Conservation (phyloP, 2,329 filamentous ascomycete species). For the Scedosporium aurantiacum region DNA sequence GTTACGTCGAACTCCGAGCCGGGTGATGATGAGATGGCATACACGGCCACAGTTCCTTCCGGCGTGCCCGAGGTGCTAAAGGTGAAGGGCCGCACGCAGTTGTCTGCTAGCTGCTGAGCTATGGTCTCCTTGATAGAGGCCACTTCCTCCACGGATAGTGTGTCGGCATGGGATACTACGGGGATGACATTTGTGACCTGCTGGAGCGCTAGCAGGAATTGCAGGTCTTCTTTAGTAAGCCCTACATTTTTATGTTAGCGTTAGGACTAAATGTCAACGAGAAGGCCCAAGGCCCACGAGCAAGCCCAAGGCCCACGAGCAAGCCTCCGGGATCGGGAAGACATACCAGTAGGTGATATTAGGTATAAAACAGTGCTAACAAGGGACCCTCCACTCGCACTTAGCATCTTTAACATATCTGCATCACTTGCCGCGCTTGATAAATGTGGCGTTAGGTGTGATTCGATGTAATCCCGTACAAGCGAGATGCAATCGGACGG, state of each 20-base stretch:
- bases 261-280: not conserved
- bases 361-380: constrained; percentile 83
- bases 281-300: constrained; percentile 29
- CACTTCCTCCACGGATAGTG: constrained; percentile 47
- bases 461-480: constrained; percentile 58
- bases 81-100: constrained; percentile 53
- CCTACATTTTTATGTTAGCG: not conserved
- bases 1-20: constrained; percentile 64
- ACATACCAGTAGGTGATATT: constrained; percentile 54
- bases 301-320: constrained; percentile 28
- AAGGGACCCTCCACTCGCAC: constrained; percentile 70
- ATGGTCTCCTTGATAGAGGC: constrained; percentile 49
- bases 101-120: constrained; percentile 40
- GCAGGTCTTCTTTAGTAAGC: constrained; percentile 40
- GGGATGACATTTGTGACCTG: constrained; percentile 76
- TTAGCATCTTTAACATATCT: constrained; percentile 67
- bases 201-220: constrained; percentile 59
- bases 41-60: constrained; percentile 32
- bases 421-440: constrained; percentile 13
- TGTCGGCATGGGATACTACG: constrained; percentile 67
- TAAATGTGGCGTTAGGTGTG: constrained; percentile 35
- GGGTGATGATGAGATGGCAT: constrained; percentile 51
- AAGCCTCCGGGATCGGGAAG: not conserved
- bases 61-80: constrained; percentile 29
- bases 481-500: constrained; percentile 47